Evolutionary conservation across 352 stramenopile genomes (phyloP).

Genomic region (Phytophthora litchii): DNA sequence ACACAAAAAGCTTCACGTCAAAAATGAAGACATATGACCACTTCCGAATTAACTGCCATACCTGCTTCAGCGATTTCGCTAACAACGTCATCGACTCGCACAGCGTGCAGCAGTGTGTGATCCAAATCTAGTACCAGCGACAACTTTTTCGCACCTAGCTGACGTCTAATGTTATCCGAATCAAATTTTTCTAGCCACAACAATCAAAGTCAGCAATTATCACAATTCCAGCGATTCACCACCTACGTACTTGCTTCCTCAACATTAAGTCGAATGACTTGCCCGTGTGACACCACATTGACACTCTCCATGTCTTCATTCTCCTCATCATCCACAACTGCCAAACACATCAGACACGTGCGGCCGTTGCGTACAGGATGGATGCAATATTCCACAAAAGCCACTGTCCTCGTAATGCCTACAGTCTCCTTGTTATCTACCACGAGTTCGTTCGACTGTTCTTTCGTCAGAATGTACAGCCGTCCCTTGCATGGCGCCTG

Average conservation of each 20-base stretch:
- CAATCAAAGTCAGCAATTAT: slow-evolving; percentile 6
- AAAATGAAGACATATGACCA: neutral
- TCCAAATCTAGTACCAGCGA: slow-evolving; percentile 97
- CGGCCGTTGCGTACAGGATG: slow-evolving; percentile 75
- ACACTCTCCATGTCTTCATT: slow-evolving; percentile 75
- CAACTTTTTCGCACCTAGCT: slow-evolving; percentile 91
- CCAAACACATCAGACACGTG: slow-evolving; percentile 84
- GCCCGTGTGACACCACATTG: slow-evolving; percentile 81
- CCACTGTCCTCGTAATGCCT: slow-evolving; percentile 33
- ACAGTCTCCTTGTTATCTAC: slow-evolving; percentile 13
- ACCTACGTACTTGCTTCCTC: slow-evolving; percentile 94
- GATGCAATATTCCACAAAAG: slow-evolving; percentile 81
- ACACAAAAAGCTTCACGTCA: neutral
- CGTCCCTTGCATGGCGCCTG: slow-evolving; percentile 92
- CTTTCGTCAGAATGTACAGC: slow-evolving; percentile 49
- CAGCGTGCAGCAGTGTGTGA: slow-evolving; percentile 96
- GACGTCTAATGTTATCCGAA: slow-evolving; percentile 82
- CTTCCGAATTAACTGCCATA: slow-evolving; percentile 19
- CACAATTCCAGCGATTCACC: slow-evolving; percentile 19
- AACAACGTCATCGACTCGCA: slow-evolving; percentile 74
- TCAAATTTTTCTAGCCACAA: slow-evolving; percentile 80
- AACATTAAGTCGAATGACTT: slow-evolving; percentile 95
- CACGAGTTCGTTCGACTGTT: slow-evolving; percentile 30
- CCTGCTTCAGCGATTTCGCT: slow-evolving; percentile 61
- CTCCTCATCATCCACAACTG: slow-evolving; percentile 70